Evolutionary conservation across 805 yeast genomes (phyloP), one percentile per base, ranked within the genome.

Genomic region (Candida fluviatilis): DNA sequence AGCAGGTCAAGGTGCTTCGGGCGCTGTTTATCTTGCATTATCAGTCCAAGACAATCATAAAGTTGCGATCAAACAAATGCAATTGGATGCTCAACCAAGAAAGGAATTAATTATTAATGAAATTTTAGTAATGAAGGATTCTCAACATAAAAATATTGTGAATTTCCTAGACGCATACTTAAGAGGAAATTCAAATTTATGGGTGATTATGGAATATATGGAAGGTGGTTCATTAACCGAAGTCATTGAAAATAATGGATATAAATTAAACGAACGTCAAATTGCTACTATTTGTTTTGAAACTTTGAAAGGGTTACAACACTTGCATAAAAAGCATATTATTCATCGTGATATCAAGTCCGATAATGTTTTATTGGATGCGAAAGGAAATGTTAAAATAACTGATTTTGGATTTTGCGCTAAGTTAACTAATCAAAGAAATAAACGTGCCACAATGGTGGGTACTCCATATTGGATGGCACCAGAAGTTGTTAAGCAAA

Each of bases 171-270:
- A 91, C 55, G 88, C 96, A 1, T 95, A 87, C 54, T 65, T 91
- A 45, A 74, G 89, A 38, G 87, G 88, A 3, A 69, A 73, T 35
- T 74, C 77, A 42, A 97, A 93, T 54, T 69, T 93, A 43, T 91
- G 98, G 96, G 99, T 93, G n/a, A 85, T 95, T 23, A 93, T 93
- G 99, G 99, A 93, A 62, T 95, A 81, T 59, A 93, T 93, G 99
- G 97, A 95, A 65, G 99, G 99, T 38, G 99, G 99, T 1, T 85
- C 96, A 4, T 69, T 93, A 49, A 93, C 98, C 0, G 99, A 93
- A 64, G 86, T 95, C 29, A 90, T 95, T 54, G 96, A 89, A 40
- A 86, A 89, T 62, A 90, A 90, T 58, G 81, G 80, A 38, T 60
- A 52, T 47, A 73, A 76, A 34, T 64, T 93, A 50, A 75, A 76